Evolutionary conservation across 176 grass and related monocot genomes (phyloP), one percentile per base, ranked within the genome.

Genomic region (Microstegium vimineum): DNA sequence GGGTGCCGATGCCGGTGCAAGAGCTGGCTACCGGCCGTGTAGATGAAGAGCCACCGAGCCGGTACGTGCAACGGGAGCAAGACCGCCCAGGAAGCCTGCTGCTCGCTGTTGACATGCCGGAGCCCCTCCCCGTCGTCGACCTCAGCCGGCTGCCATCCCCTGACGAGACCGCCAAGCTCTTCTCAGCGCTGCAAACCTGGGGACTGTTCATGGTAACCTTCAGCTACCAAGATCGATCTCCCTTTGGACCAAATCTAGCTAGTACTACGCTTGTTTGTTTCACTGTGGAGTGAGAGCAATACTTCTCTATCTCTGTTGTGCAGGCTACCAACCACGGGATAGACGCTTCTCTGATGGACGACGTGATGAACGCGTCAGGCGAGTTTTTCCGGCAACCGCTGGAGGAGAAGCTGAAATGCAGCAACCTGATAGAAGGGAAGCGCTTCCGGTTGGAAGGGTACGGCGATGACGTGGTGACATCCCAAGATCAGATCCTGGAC

Each of bases 311-410:
- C n/a, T n/a, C 1, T 51, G 16, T 20, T n/a, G 14, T 5, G 40
- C 72, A 90, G 91, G 37, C 62, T 85, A 63, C 52, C 40, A 80
- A 89, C 13, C 91, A 93, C 78, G 87, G 74, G 10, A 77, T 94
- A 3, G 82, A 81, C 36, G 5, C 38, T 18, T 73, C 82, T 49
- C 69, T 94, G 28, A 81, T 94, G 73, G 91, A 88, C 51, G 75
- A 32, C 28, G 18, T 90, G 74, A 81, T 83, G 54, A 52, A 43
- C 2, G 56, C 38, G 5, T 36, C 88, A 25, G 61, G 69, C 34
- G 82, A 90, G 1, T 86, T 90, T 36, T 94, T 94, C 31, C 37
- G 49, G 3, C 74, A 54, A 1, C 83, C 91, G 8, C 6, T 90
- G 0, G 79, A 83, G 67, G 86, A 76, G 69, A 94, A 85, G 45